Percentiles rank a stretch among this genome's conserved stretches.
phyloP scores from a whole-genome alignment of 345 rosid genomes.

The Linum tenue region DNA sequence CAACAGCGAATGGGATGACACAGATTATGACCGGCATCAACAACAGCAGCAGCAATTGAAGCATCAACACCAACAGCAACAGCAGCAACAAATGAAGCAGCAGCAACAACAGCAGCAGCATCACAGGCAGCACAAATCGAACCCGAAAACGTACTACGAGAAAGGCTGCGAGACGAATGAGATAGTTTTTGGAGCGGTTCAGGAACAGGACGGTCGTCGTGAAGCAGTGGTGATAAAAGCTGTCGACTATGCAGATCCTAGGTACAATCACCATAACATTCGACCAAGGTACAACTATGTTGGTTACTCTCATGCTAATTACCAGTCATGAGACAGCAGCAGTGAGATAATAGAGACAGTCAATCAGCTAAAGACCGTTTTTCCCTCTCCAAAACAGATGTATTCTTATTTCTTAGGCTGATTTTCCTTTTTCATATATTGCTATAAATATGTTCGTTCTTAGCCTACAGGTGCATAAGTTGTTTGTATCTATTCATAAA shows the following conservation, averaged over 20 bases:
- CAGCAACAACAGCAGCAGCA: not conserved
- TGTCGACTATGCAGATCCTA: not conserved
- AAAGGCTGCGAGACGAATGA: constrained; percentile 1
- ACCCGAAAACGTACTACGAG: not conserved
- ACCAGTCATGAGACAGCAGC: constrained; percentile 12
- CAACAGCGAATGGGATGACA: not conserved
- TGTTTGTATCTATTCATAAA: too few species aligned
- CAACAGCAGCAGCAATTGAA: not conserved
- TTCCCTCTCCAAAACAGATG: constrained; percentile 10
- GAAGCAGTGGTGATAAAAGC: not conserved
- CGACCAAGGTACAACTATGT: constrained; percentile 56
- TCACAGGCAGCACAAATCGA: not conserved
- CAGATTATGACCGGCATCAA: not conserved
- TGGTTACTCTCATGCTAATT: constrained; percentile 32
- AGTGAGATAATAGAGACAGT: not conserved
- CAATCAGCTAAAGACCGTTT: constrained; percentile 3
- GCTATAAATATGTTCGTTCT: too few species aligned
- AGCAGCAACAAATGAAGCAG: not conserved
- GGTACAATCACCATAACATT: not conserved
- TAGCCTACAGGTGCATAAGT: too few species aligned
- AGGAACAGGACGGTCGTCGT: not conserved
- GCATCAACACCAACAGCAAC: not conserved
- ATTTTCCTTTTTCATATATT: not conserved
- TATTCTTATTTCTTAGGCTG: constrained; percentile 2
- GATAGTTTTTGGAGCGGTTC: not conserved